These are phyloP conservation scores for Gossypium davidsonii DNA, from an alignment of 441 rosid species.

Conservation along the genomic window DNA sequence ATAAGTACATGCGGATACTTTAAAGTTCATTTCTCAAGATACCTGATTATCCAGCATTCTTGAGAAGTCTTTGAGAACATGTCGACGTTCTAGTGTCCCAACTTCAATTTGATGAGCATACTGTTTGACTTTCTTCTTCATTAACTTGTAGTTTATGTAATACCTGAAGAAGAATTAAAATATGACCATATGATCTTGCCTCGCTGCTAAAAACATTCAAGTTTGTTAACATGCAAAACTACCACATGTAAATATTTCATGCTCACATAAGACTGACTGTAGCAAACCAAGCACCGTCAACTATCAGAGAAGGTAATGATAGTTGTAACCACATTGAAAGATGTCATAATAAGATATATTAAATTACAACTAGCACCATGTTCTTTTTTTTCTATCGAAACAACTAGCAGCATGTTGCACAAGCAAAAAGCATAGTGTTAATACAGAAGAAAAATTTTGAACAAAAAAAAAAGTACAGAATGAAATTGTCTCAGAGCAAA, in stretches of 20 bases:
- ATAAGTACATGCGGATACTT: constrained; percentile 6
- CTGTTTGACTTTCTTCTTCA: constrained; percentile 89
- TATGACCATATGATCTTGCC: neutral
- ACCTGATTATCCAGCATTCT: constrained; percentile 93
- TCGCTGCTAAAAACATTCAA: neutral
- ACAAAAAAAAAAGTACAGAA: neutral
- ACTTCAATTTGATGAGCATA: constrained; percentile 76
- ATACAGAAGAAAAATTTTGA: neutral
- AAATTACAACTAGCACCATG: neutral
- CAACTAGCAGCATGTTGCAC: neutral
- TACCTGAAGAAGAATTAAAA: constrained; percentile 38
- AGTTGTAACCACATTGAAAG: neutral
- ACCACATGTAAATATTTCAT: neutral
- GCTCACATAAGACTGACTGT: constrained; percentile 5
- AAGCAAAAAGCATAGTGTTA: neutral
- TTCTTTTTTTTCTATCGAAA: neutral
- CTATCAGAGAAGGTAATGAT: neutral
- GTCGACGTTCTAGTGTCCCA: constrained; percentile 67
- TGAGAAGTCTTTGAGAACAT: constrained; percentile 97
- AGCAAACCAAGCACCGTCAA: neutral
- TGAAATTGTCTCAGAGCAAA: neutral
- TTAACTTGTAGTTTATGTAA: constrained; percentile 88
- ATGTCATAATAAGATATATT: neutral
- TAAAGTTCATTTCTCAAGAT: constrained; percentile 3
- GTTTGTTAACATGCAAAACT: neutral